These are phyloP conservation scores for Calonectria crousiana DNA, from an alignment of 2,329 filamentous ascomycete species.

Conservation along the genomic window DNA sequence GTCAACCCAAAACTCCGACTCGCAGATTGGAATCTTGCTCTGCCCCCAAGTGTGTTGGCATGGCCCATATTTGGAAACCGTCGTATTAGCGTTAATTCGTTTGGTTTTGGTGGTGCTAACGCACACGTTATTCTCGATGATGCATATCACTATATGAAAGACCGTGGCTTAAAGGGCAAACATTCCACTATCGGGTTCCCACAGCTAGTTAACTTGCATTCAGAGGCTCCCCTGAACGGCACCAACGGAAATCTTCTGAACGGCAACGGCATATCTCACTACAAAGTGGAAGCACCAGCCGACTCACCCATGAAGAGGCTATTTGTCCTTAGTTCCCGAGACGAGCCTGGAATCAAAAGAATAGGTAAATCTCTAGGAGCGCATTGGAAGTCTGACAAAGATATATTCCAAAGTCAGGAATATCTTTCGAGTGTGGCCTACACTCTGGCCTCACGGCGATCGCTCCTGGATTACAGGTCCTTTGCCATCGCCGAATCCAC, in stretches of 20 bases:
- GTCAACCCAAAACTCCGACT: not conserved
- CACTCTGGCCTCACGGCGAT: not conserved
- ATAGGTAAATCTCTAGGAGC: not conserved
- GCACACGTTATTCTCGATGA: not conserved
- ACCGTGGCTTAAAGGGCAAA: not conserved
- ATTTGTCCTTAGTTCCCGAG: not conserved
- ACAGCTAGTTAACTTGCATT: not conserved
- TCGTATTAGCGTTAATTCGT: not conserved
- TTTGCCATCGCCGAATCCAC: not conserved
- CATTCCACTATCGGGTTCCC: not conserved
- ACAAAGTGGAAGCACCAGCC: not conserved
- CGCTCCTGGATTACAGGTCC: not conserved
- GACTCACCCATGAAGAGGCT: not conserved
- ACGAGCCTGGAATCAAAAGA: not conserved
- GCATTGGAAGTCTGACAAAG: not conserved
- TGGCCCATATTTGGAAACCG: not conserved
- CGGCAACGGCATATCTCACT: not conserved
- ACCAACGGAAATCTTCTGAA: not conserved
- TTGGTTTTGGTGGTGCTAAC: not conserved
- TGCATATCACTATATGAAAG: not conserved
- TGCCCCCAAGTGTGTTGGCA: not conserved
- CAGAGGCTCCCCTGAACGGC: not conserved
- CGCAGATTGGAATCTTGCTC: not conserved
- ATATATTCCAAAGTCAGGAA: not conserved
- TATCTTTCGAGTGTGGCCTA: not conserved